Conservation (phyloP, 768 basidiomycete genomes). For the Trametes cinnabarina region DNA sequence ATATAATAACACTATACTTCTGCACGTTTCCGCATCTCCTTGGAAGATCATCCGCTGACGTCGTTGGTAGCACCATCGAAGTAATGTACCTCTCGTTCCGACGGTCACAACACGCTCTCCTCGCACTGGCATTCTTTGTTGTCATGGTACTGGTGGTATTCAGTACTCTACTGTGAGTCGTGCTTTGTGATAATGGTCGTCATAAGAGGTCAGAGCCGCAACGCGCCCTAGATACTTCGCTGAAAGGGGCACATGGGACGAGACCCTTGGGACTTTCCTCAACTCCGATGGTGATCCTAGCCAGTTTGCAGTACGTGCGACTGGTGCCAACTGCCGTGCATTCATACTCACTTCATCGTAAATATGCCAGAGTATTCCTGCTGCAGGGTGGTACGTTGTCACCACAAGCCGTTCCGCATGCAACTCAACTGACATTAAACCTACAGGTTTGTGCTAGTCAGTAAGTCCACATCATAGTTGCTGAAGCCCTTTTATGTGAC, state of each 20-base stretch:
- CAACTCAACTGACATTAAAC: constrained; percentile 6
- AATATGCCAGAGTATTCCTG: constrained; percentile 69
- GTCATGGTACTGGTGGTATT: constrained; percentile 84
- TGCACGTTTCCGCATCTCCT: constrained; percentile 34
- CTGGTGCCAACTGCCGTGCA: too few species aligned
- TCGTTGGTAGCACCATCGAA: constrained; percentile 65
- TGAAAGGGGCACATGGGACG: constrained; percentile 90
- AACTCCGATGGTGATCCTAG: constrained; percentile 83
- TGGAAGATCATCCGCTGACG: neutral
- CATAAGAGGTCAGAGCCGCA: neutral
- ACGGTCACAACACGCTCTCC: constrained; percentile 80
- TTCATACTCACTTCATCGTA: neutral
- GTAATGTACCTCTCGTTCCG: constrained; percentile 90
- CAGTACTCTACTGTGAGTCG: constrained; percentile 73
- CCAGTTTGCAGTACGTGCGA: constrained; percentile 72
- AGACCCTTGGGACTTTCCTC: constrained; percentile 72
- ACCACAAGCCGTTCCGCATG: constrained; percentile 11
- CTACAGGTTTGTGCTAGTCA: constrained; percentile 69
- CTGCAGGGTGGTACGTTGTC: constrained; percentile 67
- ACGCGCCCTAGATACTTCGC: constrained; percentile 79
- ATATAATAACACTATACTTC: constrained; percentile 76
- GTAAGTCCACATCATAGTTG: constrained; percentile 45
- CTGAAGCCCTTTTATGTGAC: neutral
- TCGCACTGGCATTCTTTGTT: constrained; percentile 88
- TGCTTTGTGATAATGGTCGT: neutral